phyloP scores from a whole-genome alignment of 192 early-diverging fungal species.

The Coemansia sp. region DNA sequence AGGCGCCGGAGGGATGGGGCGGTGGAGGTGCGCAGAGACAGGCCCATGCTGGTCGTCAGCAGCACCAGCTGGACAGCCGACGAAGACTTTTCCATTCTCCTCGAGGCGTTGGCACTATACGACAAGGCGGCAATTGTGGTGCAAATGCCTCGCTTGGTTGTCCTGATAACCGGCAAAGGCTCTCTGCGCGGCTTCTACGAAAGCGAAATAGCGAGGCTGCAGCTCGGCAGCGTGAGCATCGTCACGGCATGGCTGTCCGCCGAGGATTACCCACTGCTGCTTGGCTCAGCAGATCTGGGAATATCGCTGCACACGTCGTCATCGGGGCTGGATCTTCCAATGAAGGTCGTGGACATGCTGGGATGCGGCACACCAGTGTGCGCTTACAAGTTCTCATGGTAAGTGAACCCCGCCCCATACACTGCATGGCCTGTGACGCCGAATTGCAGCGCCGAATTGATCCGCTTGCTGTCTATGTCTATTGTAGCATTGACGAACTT shows the following conservation, averaged over 20 bases:
- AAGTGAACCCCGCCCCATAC: conserved; percentile 2
- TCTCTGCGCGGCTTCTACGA: conserved; percentile 72
- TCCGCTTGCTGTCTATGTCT: not conserved
- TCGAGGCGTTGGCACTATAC: conserved; percentile 63
- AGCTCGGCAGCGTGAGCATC: conserved; percentile 58
- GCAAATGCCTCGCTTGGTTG: conserved; percentile 57
- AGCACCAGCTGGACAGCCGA: conserved; percentile 95
- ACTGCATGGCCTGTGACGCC: not conserved
- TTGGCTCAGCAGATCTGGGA: conserved; percentile 94
- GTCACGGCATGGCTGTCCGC: conserved; percentile 77
- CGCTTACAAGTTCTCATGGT: conserved; percentile 65
- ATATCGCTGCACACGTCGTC: conserved; percentile 92
- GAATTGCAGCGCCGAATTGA: not conserved
- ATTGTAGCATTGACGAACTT: conserved; percentile 63
- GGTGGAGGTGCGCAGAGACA: conserved; percentile 33
- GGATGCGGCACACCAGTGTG: conserved; percentile 90
- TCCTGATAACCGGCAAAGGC: conserved; percentile 93
- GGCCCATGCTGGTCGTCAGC: conserved; percentile 80
- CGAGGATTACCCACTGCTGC: conserved; percentile 79
- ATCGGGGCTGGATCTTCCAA: conserved; percentile 92
- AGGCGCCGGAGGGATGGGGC: conserved; percentile 10
- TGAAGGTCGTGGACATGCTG: conserved; percentile 99
- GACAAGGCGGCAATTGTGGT: conserved; percentile 28
- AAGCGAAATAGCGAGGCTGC: conserved; percentile 57
- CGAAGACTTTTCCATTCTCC: conserved; percentile 86